A percentile compares a stretch with the other conserved stretches of the same genome.
phyloP scores from a whole-genome alignment of 2,329 filamentous ascomycete genomes.

The Xylariaceae sp. region DNA sequence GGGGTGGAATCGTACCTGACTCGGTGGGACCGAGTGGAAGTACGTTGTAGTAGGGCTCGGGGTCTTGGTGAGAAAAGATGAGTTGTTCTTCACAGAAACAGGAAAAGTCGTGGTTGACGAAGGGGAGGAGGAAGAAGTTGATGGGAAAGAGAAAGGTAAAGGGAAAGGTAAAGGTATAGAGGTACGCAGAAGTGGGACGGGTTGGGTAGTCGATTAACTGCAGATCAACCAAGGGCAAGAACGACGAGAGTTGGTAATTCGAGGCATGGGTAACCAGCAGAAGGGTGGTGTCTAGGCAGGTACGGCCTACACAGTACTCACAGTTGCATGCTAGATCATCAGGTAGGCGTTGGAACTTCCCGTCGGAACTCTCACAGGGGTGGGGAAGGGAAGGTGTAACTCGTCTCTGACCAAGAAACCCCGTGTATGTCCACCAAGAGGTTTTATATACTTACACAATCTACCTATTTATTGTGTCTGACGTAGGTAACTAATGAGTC shows the following conservation, averaged over 20 bases:
- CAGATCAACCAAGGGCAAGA: constrained; percentile 15
- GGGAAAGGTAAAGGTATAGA: too few relatives aligned
- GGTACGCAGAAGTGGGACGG: constrained; percentile 15
- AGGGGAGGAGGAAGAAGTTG: constrained; percentile 6
- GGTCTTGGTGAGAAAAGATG: background rate
- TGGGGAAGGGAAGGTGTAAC: background rate
- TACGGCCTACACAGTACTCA: background rate
- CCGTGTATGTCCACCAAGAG: too few relatives aligned
- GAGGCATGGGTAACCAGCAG: constrained; percentile 19
- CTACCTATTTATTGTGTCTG: too few relatives aligned
- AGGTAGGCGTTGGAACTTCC: constrained; percentile 7
- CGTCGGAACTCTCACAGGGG: constrained; percentile 19
- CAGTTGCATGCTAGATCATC: background rate
- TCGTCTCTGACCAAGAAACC: background rate
- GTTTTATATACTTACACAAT: too few relatives aligned
- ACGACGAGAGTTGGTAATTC: constrained; percentile 18
- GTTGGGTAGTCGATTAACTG: constrained; percentile 21
- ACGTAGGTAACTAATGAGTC: too few relatives aligned
- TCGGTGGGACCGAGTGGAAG: background rate
- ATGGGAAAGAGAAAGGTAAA: constrained; percentile 12
- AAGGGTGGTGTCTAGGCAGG: background rate
- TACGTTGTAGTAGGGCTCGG: background rate
- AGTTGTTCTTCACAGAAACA: constrained; percentile 3
- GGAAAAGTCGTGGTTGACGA: background rate
- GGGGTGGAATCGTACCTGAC: constrained; percentile 9